Conservation (phyloP, 2,329 filamentous ascomycete species). For the Zasmidium angulare region DNA sequence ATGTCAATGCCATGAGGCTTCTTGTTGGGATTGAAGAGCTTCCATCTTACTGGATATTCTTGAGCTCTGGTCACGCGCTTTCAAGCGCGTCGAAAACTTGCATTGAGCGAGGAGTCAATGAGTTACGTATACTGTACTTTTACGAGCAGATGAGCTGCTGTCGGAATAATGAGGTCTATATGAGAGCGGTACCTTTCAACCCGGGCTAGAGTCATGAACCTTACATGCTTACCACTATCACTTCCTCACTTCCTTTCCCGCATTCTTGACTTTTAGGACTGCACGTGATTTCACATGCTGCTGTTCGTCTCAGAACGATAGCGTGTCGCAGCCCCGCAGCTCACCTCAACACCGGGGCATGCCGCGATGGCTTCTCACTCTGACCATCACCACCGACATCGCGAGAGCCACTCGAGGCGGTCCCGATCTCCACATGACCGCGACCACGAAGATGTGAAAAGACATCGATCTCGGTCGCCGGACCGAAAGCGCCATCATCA, state of each 20-base stretch:
- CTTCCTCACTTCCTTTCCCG: no score
- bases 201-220: neutral
- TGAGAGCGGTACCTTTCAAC: neutral
- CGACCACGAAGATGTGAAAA: constrained; percentile 18
- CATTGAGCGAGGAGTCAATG: neutral
- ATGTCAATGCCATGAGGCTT: neutral
- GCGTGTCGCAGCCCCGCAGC: neutral
- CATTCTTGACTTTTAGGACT: neutral
- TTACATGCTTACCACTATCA: neutral
- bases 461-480: constrained; percentile 30
- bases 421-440: constrained; percentile 24
- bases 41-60: neutral
- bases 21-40: neutral
- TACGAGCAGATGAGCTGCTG: constrained; percentile 2
- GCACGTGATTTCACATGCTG: neutral
- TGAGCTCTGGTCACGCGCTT: neutral
- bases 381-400: neutral
- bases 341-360: neutral
- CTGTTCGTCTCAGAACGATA: neutral
- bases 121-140: constrained; percentile 7
- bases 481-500: constrained; percentile 19
- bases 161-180: neutral
- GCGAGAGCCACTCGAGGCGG: constrained; percentile 7
- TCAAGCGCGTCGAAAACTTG: neutral
- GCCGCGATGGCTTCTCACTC: neutral